Percentiles rank a stretch among this genome's conserved stretches.
These are phyloP conservation scores for Penicillium angulare DNA, from an alignment of 495 filamentous ascomycete species.

Conservation along the genomic window DNA sequence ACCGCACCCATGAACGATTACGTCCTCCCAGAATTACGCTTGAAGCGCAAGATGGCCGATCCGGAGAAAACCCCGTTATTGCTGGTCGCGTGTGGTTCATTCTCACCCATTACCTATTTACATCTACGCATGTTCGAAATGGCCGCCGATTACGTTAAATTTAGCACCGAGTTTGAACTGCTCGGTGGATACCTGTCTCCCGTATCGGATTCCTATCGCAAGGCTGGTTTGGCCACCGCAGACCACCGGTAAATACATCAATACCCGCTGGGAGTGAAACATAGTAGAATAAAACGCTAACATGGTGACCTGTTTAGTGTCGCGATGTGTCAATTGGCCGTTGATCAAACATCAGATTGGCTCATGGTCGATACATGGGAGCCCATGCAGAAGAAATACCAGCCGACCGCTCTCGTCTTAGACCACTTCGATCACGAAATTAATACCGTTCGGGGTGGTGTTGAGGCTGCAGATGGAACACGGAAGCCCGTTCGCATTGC, in stretches of 20 bases:
- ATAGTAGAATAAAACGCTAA: background rate
- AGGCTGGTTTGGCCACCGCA: slow-evolving; percentile 76
- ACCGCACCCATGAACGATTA: slow-evolving; percentile 54
- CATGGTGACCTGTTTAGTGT: slow-evolving; percentile 28
- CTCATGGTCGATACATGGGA: slow-evolving; percentile 87
- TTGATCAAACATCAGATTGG: slow-evolving; percentile 71
- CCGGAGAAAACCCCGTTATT: slow-evolving; percentile 73
- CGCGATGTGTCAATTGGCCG: slow-evolving; percentile 75
- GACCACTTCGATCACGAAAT: slow-evolving; percentile 90
- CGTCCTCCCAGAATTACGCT: slow-evolving; percentile 66
- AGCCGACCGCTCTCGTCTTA: slow-evolving; percentile 82
- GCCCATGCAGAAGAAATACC: slow-evolving; percentile 71
- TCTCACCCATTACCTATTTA: slow-evolving; percentile 78
- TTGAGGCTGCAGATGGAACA: slow-evolving; percentile 62
- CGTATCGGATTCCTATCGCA: slow-evolving; percentile 87
- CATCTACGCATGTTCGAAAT: slow-evolving; percentile 95
- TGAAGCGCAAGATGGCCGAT: slow-evolving; percentile 66
- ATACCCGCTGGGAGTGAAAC: background rate
- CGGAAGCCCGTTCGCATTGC: slow-evolving; percentile 63
- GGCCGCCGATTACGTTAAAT: slow-evolving; percentile 75
- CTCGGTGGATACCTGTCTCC: slow-evolving; percentile 79
- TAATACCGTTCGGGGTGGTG: slow-evolving; percentile 72
- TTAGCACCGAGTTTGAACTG: slow-evolving; percentile 83
- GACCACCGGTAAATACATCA: slow-evolving; percentile 58
- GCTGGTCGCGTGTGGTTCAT: slow-evolving; percentile 87